Evolutionary conservation across 257 asterid species (phyloP).

Genomic region (Ophiorrhiza pumila): DNA sequence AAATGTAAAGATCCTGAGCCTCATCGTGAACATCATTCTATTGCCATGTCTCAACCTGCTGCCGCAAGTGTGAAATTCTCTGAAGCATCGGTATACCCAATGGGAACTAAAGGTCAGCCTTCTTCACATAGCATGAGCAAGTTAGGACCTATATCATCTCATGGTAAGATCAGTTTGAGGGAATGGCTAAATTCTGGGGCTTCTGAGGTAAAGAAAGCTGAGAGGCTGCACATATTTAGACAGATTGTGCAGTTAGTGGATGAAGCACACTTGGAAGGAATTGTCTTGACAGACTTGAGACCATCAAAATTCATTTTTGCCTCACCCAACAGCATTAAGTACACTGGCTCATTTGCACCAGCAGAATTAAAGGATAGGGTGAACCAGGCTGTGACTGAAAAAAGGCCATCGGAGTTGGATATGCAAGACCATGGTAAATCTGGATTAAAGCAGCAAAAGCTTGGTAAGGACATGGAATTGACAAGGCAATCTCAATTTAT

Average conservation of each 20-base stretch:
- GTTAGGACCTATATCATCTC: conserved; percentile 22
- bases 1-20: conserved; percentile 9
- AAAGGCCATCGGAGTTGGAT: conserved; percentile 38
- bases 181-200: conserved; percentile 61
- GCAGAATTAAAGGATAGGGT: conserved; percentile 25
- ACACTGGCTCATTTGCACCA: conserved; percentile 48
- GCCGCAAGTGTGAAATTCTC: conserved; percentile 15
- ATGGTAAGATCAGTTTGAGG: conserved; percentile 56
- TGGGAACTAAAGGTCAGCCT: conserved; percentile 32
- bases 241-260: conserved; percentile 72
- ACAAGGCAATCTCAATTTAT: conserved; percentile 55
- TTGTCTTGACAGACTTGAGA: conserved; percentile 55
- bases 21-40: conserved; percentile 10
- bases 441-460: conserved; percentile 49
- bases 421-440: conserved; percentile 27
- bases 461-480: conserved; percentile 33
- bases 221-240: conserved; percentile 60
- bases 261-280: conserved; percentile 60
- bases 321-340: conserved; percentile 38
- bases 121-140: conserved; percentile 29
- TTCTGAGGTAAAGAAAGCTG: conserved; percentile 46
- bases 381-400: conserved; percentile 24
- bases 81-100: conserved; percentile 27
- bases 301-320: conserved; percentile 69
- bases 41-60: conserved; percentile 27